Base-by-base conservation (phyloP, 2,329 filamentous ascomycete genomes). In the Grosmannia huntii region DNA sequence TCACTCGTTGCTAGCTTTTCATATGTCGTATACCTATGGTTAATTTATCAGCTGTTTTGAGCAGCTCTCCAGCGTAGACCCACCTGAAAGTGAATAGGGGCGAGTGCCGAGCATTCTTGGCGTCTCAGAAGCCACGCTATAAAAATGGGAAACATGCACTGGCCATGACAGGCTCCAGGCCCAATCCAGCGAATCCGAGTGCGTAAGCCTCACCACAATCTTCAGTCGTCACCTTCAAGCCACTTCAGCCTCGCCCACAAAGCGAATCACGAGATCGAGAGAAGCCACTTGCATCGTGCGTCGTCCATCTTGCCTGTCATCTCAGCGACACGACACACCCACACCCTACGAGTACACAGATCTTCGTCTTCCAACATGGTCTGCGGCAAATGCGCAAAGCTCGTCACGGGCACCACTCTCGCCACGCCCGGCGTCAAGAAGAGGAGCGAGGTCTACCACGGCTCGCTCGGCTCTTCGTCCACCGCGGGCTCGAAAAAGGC, bases 361-460 rank as follows among this genome's bases (percentile, higher is more conserved):
- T 12, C 1, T 33, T 9, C 31, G 31, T 10, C 31, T 9, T 33
- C 33, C 57, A 28, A 2, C 28, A 62, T 61, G 83, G 83, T 86
- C 60, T 86, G 83, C 73, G 70, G 75, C 62, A 85, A 82, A 71
- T 86, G 83, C 64, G 76, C 83, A 65, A 84, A 83, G 68, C 76
- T 80, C 57, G 71, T 78, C 58, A 82, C 82, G 68, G 72, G 76
- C 57, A 85, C 82, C 16, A 75, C 79, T 14, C 77, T 86, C 59
- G 82, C 80, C 61, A 86, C 83, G 0, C 83, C 83, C 0, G 79
- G 75, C 31, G 82, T 86, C 61, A 86, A 85, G 70, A 83, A 82
- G 71, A 85, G 83, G 74, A 81, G 70, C 66, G 83, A 86, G 56
- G 82, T 85, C 72, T 85, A 85, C 68, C 79, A 82, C 65, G 82